Conservation (phyloP, 306 rosid species). For the Dryas octopetala region DNA sequence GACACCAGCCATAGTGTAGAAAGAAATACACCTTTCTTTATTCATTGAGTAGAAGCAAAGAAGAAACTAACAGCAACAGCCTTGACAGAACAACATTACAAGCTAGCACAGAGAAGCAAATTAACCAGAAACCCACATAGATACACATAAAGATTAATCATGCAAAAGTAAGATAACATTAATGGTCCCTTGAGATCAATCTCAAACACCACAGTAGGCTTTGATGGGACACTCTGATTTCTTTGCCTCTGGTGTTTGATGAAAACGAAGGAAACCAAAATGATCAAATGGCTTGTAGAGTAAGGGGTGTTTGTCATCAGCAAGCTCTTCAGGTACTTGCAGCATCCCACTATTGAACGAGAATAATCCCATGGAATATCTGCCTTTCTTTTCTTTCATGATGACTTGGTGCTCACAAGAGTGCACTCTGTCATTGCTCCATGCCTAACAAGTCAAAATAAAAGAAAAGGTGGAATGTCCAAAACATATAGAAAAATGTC, state of each 20-base stretch:
- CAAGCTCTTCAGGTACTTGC: constrained; percentile 37
- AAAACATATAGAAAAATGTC: too few species aligned
- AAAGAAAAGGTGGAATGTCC: background rate
- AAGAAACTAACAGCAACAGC: background rate
- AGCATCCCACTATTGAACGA: too few species aligned
- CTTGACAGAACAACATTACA: background rate
- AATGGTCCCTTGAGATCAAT: background rate
- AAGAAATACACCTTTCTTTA: background rate
- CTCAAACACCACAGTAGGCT: constrained; percentile 35
- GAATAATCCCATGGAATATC: constrained; percentile 21
- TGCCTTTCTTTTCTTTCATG: constrained; percentile 17
- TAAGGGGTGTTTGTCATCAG: constrained; percentile 35
- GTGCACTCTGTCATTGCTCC: constrained; percentile 37
- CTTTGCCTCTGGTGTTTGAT: constrained; percentile 3
- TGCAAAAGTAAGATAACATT: too few species aligned
- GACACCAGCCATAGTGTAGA: too few species aligned
- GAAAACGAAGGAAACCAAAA: constrained; percentile 26
- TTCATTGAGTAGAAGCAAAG: background rate
- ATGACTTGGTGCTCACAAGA: constrained; percentile 30
- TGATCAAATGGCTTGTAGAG: constrained; percentile 35
- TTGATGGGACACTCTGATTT: constrained; percentile 29
- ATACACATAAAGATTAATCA: too few species aligned
- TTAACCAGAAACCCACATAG: too few species aligned
- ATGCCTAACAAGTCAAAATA: constrained; percentile 21
- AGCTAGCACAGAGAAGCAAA: background rate